These are phyloP conservation scores for Stellera chamaejasme DNA, from an alignment of 345 rosid species.

Conservation along the genomic window DNA sequence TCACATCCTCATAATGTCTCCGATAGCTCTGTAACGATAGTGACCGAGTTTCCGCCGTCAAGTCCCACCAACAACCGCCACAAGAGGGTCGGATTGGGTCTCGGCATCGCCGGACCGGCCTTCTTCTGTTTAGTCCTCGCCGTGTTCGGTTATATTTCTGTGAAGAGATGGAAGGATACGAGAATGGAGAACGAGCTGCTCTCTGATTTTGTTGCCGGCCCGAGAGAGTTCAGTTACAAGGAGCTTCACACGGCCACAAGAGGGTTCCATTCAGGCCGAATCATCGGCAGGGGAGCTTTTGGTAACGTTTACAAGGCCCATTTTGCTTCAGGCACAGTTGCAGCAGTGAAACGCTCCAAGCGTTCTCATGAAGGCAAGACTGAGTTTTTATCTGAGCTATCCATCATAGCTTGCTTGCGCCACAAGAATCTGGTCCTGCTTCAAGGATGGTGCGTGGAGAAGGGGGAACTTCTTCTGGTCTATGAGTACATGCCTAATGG, in stretches of 20 bases:
- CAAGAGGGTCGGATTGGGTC: conserved; percentile 50
- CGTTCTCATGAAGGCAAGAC: conserved; percentile 77
- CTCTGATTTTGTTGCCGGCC: conserved; percentile 63
- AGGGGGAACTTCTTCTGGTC: conserved; percentile 75
- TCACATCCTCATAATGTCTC: conserved; percentile 69
- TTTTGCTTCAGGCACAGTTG: conserved; percentile 47
- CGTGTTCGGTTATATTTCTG: conserved; percentile 52
- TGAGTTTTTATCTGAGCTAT: conserved; percentile 78
- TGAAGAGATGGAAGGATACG: conserved; percentile 48
- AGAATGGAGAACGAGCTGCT: conserved; percentile 46
- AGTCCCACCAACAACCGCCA: conserved; percentile 28
- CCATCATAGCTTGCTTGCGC: conserved; percentile 81
- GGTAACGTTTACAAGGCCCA: conserved; percentile 82
- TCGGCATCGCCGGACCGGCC: conserved; percentile 75
- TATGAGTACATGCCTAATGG: conserved; percentile 94
- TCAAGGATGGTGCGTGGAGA: conserved; percentile 93
- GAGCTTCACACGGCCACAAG: conserved; percentile 65
- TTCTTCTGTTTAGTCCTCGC: conserved; percentile 55
- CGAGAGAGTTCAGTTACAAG: conserved; percentile 64
- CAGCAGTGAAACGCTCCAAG: conserved; percentile 84
- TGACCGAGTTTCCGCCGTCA: conserved; percentile 29
- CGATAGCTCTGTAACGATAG: conserved; percentile 39
- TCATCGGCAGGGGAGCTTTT: conserved; percentile 80
- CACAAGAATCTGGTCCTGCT: conserved; percentile 90
- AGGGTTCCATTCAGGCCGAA: conserved; percentile 80